Conservation (phyloP, 2,329 filamentous ascomycete species). For the Corynespora cassiicola region DNA sequence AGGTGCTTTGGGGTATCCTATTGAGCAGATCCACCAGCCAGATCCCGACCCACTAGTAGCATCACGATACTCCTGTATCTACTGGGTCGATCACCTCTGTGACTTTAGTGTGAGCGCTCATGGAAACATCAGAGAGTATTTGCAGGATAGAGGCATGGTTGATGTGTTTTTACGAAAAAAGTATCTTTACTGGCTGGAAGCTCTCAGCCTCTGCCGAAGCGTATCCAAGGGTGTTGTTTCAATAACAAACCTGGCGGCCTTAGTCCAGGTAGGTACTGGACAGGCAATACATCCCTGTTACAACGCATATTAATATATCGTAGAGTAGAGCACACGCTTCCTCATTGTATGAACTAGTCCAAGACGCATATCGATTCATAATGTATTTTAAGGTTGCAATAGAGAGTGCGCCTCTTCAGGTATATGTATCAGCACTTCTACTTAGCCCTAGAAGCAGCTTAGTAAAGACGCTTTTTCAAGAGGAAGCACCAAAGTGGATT, state of each 20-base stretch:
- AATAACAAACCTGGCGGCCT: constrained; percentile 8
- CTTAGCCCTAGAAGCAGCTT: constrained; percentile 24
- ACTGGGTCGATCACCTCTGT: constrained; percentile 40
- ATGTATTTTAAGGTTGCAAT: constrained; percentile 16
- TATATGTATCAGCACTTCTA: constrained; percentile 28
- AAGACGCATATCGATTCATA: constrained; percentile 5
- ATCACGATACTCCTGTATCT: constrained; percentile 32
- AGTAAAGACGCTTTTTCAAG: constrained; percentile 16
- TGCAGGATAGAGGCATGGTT: constrained; percentile 9
- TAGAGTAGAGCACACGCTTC: too few relatives aligned
- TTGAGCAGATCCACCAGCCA: constrained; percentile 20
- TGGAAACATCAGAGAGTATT: not conserved
- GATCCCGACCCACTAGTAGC: constrained; percentile 27
- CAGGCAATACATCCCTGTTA: too few relatives aligned
- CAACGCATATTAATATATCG: too few relatives aligned
- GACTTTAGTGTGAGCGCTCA: constrained; percentile 6
- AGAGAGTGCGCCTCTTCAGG: constrained; percentile 25
- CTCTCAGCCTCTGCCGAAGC: constrained; percentile 2
- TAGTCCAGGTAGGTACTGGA: constrained; percentile 12
- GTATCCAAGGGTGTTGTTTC: constrained; percentile 8
- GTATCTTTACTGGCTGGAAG: constrained; percentile 3
- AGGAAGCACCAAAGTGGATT: constrained; percentile 21
- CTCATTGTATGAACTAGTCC: constrained; percentile 4
- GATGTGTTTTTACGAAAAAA: constrained; percentile 10
- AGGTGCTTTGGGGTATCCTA: constrained; percentile 17